Evolutionary conservation across 2,329 filamentous ascomycete species (phyloP).

Genomic region (Atkinsonella hypoxylon): DNA sequence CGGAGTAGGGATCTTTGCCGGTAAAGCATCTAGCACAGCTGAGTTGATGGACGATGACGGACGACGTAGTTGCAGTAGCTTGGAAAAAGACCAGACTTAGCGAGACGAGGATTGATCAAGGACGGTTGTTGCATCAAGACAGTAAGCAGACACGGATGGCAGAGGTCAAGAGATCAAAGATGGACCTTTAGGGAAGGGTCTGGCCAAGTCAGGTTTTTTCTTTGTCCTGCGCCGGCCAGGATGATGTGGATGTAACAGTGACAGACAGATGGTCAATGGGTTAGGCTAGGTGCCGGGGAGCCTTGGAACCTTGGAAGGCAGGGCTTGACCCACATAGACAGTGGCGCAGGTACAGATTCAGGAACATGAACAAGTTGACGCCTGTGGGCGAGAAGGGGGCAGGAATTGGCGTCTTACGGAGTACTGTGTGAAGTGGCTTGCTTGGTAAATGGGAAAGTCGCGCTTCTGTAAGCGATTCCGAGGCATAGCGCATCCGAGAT

Average conservation of each 20-base stretch:
- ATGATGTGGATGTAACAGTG: slow-evolving; percentile 10
- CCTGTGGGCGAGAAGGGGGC: not conserved
- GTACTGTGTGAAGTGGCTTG: slow-evolving; percentile 15
- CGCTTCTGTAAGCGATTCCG: slow-evolving; percentile 21
- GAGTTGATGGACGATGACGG: slow-evolving; percentile 9
- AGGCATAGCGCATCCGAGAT: slow-evolving; percentile 13
- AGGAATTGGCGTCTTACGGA: slow-evolving; percentile 1
- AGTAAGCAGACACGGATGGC: not conserved
- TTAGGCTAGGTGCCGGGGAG: not conserved
- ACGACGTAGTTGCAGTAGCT: slow-evolving; percentile 1
- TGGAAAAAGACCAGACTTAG: not conserved
- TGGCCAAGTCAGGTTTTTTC: not conserved
- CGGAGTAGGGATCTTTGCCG: slow-evolving; percentile 22
- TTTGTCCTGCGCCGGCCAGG: slow-evolving; percentile 6
- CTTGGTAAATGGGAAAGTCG: slow-evolving; percentile 24
- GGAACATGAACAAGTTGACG: not conserved
- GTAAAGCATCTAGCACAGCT: slow-evolving; percentile 18
- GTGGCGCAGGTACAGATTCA: not conserved
- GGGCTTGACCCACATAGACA: not conserved
- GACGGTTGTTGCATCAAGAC: not conserved
- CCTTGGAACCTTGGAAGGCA: no score
- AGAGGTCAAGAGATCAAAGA: not conserved
- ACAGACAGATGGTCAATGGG: not conserved
- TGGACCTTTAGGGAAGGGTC: not conserved
- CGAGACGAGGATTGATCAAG: not conserved